A percentile compares a stretch with the other conserved stretches of the same genome.
Conservation (phyloP, 2,329 filamentous ascomycete genomes). For the Pestalotiopsis sp. region DNA sequence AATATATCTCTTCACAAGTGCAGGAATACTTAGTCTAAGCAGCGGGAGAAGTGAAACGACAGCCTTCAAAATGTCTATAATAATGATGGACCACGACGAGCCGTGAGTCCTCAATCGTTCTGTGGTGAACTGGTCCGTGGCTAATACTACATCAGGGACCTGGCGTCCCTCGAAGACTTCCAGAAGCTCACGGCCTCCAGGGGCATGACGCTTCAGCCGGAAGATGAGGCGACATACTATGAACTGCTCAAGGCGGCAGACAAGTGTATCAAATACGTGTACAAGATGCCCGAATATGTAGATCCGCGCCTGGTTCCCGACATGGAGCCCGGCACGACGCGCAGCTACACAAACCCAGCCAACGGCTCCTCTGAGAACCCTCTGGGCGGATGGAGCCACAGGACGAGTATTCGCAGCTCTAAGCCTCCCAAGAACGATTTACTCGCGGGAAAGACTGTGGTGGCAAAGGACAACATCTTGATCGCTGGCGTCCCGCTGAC, state of each 20-base stretch:
- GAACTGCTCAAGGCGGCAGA: constrained; percentile 14
- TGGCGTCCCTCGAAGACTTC: constrained; percentile 10
- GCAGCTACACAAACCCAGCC: not conserved
- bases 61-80: constrained; percentile 3
- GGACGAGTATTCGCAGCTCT: constrained; percentile 1
- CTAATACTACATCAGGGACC: not conserved
- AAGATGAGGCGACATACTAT: constrained; percentile 7
- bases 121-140: not conserved
- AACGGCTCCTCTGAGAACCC: constrained; percentile 10
- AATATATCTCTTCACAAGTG: not conserved
- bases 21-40: not conserved
- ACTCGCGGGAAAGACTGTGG: constrained; percentile 33
- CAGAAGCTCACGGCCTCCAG: constrained; percentile 10
- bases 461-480: constrained; percentile 40
- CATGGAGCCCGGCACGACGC: constrained; percentile 7
- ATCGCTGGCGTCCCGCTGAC: constrained; percentile 38
- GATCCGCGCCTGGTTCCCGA: constrained; percentile 10
- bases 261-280: constrained; percentile 11
- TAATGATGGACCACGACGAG: constrained; percentile 8
- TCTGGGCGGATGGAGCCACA: constrained; percentile 7
- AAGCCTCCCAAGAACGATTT: constrained; percentile 13
- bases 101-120: not conserved
- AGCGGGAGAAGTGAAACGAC: not conserved
- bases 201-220: constrained; percentile 1
- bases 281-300: constrained; percentile 13